phyloP scores from a whole-genome alignment of 2,329 filamentous ascomycete species.

The Fusarium neocosmosporiellum region DNA sequence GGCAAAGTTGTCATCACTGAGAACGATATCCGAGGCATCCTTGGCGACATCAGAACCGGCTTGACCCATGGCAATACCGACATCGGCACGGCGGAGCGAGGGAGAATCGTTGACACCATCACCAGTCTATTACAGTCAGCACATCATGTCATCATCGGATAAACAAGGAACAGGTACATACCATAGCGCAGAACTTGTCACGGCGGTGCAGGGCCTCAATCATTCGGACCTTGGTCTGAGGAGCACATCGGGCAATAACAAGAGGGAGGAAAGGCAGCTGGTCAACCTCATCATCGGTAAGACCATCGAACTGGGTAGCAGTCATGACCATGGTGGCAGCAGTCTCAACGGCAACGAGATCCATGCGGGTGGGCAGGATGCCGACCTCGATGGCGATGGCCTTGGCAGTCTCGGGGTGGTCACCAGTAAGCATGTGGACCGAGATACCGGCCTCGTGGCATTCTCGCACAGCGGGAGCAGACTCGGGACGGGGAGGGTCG shows the following conservation, averaged over 20 bases:
- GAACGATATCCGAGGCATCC: constrained; percentile 72
- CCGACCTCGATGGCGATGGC: constrained; percentile 72
- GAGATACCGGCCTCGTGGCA: constrained; percentile 72
- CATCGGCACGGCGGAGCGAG: constrained; percentile 75
- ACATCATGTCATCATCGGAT: background rate
- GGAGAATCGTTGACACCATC: constrained; percentile 81
- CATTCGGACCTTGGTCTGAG: constrained; percentile 79
- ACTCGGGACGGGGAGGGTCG: constrained; percentile 77
- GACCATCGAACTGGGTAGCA: constrained; percentile 70
- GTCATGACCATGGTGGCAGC: constrained; percentile 72
- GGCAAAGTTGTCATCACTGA: constrained; percentile 80
- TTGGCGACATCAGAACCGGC: constrained; percentile 74
- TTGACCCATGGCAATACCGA: constrained; percentile 76
- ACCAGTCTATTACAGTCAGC: constrained; percentile 60
- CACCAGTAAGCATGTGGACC: constrained; percentile 76
- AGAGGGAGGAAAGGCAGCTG: constrained; percentile 72
- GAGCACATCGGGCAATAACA: constrained; percentile 76
- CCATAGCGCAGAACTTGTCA: constrained; percentile 74
- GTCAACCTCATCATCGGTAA: constrained; percentile 73
- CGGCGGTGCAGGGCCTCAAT: constrained; percentile 77
- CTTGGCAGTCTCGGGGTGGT: constrained; percentile 71
- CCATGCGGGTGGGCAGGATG: constrained; percentile 64
- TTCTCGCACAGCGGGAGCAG: constrained; percentile 66
- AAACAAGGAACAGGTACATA: constrained; percentile 27
- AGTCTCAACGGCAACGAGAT: constrained; percentile 62